Percentiles rank a stretch among this genome's conserved stretches.
Evolutionary conservation across 257 asterid species (phyloP).

Genomic region (Rubia yunnanensis): DNA sequence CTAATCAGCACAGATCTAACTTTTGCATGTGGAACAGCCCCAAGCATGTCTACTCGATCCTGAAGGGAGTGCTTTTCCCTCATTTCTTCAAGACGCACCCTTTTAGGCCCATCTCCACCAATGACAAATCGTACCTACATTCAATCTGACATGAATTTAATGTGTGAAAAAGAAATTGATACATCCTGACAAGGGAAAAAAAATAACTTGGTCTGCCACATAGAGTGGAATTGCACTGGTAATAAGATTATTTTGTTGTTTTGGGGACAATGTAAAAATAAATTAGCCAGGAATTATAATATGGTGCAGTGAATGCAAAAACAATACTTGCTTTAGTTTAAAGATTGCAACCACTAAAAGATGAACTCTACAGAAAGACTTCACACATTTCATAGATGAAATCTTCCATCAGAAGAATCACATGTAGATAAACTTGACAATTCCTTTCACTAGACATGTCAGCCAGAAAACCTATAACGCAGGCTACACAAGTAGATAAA

Average conservation of each 20-base stretch:
- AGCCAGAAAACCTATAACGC: too few relatives aligned
- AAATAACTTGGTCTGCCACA: not conserved
- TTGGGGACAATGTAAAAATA: not conserved
- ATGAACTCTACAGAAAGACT: not conserved
- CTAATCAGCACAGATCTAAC: conserved; percentile 76
- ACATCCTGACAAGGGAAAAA: not conserved
- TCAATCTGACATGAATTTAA: not conserved
- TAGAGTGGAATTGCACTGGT: too few relatives aligned
- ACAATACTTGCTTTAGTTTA: not conserved
- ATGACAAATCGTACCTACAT: conserved; percentile 76
- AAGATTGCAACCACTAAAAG: not conserved
- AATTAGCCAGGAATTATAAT: not conserved
- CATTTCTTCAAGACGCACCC: conserved; percentile 97
- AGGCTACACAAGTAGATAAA: not conserved
- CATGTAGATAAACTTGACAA: not conserved
- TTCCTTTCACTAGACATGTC: not conserved
- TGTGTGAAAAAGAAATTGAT: not conserved
- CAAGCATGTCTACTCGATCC: conserved; percentile 95
- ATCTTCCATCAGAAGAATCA: too few relatives aligned
- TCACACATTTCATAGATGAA: not conserved
- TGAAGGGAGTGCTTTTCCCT: conserved; percentile 95
- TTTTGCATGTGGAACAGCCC: conserved; percentile 96
- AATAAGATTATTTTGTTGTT: not conserved
- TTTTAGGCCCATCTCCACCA: conserved; percentile 99
- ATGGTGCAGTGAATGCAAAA: not conserved